Evolutionary conservation across 805 yeast genomes (phyloP).

Genomic region (Ogataea nitratoaversa): DNA sequence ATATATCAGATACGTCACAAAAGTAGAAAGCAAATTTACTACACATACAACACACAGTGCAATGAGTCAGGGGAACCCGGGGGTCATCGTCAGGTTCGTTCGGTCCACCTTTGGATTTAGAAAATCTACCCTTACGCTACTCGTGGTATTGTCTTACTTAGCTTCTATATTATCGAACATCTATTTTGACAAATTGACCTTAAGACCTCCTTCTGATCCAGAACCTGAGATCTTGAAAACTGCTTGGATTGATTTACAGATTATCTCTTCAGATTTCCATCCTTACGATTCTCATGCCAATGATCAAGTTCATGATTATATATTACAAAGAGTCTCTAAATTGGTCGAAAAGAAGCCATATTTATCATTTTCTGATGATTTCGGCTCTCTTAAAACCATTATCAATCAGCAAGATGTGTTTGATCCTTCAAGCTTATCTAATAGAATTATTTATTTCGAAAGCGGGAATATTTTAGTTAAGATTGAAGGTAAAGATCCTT

Average conservation of each 20-base stretch:
- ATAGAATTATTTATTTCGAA: conserved; percentile 69
- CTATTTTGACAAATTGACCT: conserved; percentile 37
- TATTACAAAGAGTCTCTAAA: conserved; percentile 39
- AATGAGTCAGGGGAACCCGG: no score
- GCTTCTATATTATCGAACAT: conserved; percentile 31
- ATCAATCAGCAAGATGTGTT: conserved; percentile 50
- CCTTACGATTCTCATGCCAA: conserved; percentile 78
- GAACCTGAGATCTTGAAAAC: conserved; percentile 35
- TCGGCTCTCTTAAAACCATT: conserved; percentile 34
- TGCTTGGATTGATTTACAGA: conserved; percentile 72
- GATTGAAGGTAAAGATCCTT: conserved; percentile 56
- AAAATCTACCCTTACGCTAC: conserved; percentile 61
- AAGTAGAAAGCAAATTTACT: no score
- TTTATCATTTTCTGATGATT: conserved; percentile 38
- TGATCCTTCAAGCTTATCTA: conserved; percentile 36
- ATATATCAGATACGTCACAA: no score
- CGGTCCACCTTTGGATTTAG: conserved; percentile 64
- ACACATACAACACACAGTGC: no score
- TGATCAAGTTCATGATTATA: conserved; percentile 69
- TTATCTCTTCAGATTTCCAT: conserved; percentile 62
- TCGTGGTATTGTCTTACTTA: conserved; percentile 46
- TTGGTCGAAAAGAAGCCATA: conserved; percentile 29
- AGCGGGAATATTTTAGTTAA: conserved; percentile 77
- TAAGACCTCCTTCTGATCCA: conserved; percentile 38
- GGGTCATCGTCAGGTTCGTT: conserved; percentile 23